These are phyloP conservation scores for Metschnikowia picachoensis DNA, from an alignment of 805 yeast species.

Conservation along the genomic window DNA sequence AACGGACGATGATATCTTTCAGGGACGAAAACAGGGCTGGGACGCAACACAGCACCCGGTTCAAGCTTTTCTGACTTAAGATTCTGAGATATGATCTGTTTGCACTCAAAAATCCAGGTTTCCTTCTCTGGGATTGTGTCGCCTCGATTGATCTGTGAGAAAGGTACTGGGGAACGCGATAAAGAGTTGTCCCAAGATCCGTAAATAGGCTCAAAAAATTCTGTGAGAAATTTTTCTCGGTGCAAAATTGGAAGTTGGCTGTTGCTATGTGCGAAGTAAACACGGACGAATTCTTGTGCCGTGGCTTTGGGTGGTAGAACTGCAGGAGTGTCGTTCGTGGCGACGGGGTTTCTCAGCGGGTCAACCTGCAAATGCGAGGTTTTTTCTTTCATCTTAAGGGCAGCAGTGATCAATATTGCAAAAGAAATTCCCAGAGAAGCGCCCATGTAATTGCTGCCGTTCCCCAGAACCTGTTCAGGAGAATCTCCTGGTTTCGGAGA, in stretches of 20 bases:
- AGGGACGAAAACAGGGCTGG: slow-evolving; percentile 41
- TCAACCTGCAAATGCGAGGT: slow-evolving; percentile 13
- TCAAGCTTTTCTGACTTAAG: background rate
- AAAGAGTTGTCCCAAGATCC: slow-evolving; percentile 56
- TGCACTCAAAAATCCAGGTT: slow-evolving; percentile 48
- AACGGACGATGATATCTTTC: slow-evolving; percentile 47
- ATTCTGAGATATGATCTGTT: slow-evolving; percentile 22
- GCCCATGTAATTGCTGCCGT: slow-evolving; percentile 13
- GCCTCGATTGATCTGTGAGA: background rate
- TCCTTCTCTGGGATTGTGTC: slow-evolving; percentile 19
- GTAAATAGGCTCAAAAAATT: slow-evolving; percentile 74
- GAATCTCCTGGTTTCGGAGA: background rate
- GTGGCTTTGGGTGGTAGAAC: slow-evolving; percentile 64
- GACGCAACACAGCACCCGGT: slow-evolving; percentile 24
- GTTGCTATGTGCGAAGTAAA: slow-evolving; percentile 75
- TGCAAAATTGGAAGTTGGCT: slow-evolving; percentile 82
- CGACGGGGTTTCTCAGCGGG: slow-evolving; percentile 14
- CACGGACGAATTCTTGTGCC: slow-evolving; percentile 61
- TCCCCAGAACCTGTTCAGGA: background rate
- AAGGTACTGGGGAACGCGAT: slow-evolving; percentile 33
- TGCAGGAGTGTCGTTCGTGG: slow-evolving; percentile 33
- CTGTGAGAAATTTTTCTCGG: slow-evolving; percentile 66
- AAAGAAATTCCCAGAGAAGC: slow-evolving; percentile 35
- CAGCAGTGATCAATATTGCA: slow-evolving; percentile 74
- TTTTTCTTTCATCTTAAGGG: slow-evolving; percentile 51